Evolutionary conservation across 768 basidiomycete species (phyloP).

Genomic region (Pleurotus ostreatus): DNA sequence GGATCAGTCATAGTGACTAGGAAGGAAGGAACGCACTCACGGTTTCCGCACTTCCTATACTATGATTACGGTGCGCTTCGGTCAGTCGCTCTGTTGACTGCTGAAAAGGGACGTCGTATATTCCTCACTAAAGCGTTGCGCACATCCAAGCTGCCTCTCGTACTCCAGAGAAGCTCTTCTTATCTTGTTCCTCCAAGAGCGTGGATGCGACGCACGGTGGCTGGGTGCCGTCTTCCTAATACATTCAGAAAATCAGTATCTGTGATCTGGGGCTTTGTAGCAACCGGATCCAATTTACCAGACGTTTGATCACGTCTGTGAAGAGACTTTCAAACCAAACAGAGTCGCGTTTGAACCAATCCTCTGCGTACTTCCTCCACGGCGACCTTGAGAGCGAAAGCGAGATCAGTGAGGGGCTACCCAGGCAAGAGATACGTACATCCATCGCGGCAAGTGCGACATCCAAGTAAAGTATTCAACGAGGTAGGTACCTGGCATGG

Average conservation of each 20-base stretch:
- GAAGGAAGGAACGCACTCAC: neutral
- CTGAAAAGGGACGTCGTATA: neutral
- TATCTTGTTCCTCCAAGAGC: slow-evolving; percentile 9
- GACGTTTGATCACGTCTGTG: slow-evolving; percentile 9
- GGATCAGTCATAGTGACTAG: neutral
- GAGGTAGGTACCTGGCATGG: slow-evolving; percentile 25
- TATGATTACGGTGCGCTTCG: too few relatives aligned
- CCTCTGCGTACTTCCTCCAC: slow-evolving; percentile 22
- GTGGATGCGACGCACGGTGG: slow-evolving; percentile 4
- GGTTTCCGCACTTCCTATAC: too few relatives aligned
- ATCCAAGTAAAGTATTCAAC: slow-evolving; percentile 31
- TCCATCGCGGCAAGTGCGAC: slow-evolving; percentile 21
- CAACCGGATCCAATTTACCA: neutral
- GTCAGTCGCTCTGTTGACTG: neutral
- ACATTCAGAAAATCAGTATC: slow-evolving; percentile 3
- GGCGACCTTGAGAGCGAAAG: neutral
- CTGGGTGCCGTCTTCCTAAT: slow-evolving; percentile 9
- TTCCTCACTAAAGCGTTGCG: slow-evolving; percentile 11
- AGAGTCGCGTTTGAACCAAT: slow-evolving; percentile 17
- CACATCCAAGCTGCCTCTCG: slow-evolving; percentile 13
- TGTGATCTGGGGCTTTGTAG: neutral
- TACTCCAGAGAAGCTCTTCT: neutral
- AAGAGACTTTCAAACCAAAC: slow-evolving; percentile 19
- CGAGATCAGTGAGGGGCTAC: neutral
- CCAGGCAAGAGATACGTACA: slow-evolving; percentile 15